Base-by-base conservation (phyloP, 1,284 basidiomycete species). In the Pseudozyma sp. region DNA sequence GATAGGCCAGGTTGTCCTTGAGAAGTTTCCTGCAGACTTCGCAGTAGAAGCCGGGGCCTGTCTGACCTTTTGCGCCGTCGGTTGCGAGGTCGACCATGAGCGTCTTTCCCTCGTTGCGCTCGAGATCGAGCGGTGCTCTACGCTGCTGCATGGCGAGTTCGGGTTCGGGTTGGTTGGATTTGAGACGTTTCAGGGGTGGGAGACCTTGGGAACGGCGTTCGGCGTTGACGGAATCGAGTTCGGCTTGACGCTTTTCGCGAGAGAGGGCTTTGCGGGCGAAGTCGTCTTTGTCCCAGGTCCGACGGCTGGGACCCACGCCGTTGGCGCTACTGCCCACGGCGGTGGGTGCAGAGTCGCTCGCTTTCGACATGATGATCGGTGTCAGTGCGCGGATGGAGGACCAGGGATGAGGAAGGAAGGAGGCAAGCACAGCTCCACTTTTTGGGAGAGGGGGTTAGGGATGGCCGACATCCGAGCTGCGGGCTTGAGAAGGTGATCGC, bases 1-100 rank as follows among this genome's bases (percentile, higher is more conserved):
- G 87, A 84, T 98, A 99, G 1, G 90, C 92, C 30, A 91, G 88
- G 65, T 91, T 95, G 83, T 99, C 96, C 85, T 97, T 97, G 85
- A 94, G 93, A 19, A 92, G 97, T 75, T 93, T 88, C 7, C 74
- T 69, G 54, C 82, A 84, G 13, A 75, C 50, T 16, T 82, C 75
- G 64, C 82, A 84, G 89, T 79, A 83, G 51, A 81, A 84, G 10
- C 82, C 82, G 1, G 82, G 78, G 1, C 80, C 81, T 1, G 68
- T 71, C n/a, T 72, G 69, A n/a, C 75, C 75, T 43, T 68, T 74
- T 4, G 62, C 72, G 9, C 43, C 54, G 13, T 46, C 68, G 11
- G 46, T 47, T 1, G 64, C 52, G 19, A 78, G 67, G n/a, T 84
- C 81, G 42, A 84, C 80, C 67, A 84, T 77, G 33, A 76, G 51